phyloP scores from a whole-genome alignment of 148 eudicot genomes.

The Talinum fruticosum region DNA sequence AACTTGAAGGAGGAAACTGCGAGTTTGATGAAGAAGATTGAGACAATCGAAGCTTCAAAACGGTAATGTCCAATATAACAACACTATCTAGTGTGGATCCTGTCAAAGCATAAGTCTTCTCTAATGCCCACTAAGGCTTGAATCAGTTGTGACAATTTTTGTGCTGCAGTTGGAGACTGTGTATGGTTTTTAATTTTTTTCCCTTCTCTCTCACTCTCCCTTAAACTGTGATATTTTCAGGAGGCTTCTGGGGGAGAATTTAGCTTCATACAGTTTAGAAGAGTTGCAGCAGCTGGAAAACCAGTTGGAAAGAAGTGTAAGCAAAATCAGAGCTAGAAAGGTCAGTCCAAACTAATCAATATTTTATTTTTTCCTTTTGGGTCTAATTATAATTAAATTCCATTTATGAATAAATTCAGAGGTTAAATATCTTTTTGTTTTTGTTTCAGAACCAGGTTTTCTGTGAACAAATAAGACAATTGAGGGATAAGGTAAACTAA shows the following conservation, averaged over 20 bases:
- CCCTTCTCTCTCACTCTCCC: background rate
- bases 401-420: background rate
- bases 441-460: constrained; percentile 55
- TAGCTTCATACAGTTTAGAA: constrained; percentile 60
- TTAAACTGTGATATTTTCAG: constrained; percentile 26
- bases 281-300: constrained; percentile 72
- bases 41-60: constrained; percentile 65
- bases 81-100: too few species aligned
- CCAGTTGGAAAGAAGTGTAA: constrained; percentile 68
- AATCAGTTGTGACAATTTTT: too few species aligned
- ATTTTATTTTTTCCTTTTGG: background rate
- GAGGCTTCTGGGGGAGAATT: constrained; percentile 73
- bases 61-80: constrained; percentile 31
- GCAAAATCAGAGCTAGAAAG: constrained; percentile 67
- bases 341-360: constrained; percentile 19
- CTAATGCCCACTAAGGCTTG: too few species aligned
- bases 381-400: background rate
- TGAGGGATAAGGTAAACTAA: constrained; percentile 52
- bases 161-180: too few species aligned
- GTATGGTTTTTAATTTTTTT: background rate
- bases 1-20: constrained; percentile 66
- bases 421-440: background rate
- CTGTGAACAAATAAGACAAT: constrained; percentile 45
- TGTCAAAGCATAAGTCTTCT: too few species aligned
- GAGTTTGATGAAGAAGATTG: constrained; percentile 65